Conservation (phyloP, 129 eudicot species). For the Helichrysum umbraculigerum region DNA sequence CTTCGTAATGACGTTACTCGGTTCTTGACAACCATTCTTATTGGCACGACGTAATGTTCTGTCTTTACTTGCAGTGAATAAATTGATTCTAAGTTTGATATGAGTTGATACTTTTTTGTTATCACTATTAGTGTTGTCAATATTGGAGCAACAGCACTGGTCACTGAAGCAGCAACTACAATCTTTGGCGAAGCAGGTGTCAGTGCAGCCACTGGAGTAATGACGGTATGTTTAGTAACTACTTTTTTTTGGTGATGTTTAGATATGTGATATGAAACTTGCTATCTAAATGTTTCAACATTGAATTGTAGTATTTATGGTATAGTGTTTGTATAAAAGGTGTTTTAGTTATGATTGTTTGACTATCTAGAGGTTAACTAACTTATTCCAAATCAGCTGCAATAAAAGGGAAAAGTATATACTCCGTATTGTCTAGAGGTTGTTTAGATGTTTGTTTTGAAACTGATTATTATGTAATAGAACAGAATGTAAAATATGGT, state of each 20-base stretch:
- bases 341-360: background rate
- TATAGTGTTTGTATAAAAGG: background rate
- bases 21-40: slow-evolving; percentile 89
- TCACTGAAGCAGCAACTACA: slow-evolving; percentile 94
- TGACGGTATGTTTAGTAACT: slow-evolving; percentile 64
- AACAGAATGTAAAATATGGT: too few relatives aligned
- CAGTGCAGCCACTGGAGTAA: slow-evolving; percentile 94
- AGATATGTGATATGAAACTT: background rate
- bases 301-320: background rate
- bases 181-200: slow-evolving; percentile 95
- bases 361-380: background rate
- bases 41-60: slow-evolving; percentile 86
- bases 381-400: background rate
- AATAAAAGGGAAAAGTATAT: background rate
- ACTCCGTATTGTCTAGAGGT: too few relatives aligned
- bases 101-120: slow-evolving; percentile 27
- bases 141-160: slow-evolving; percentile 93
- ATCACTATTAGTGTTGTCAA: slow-evolving; percentile 72
- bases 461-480: too few relatives aligned
- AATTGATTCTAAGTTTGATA: slow-evolving; percentile 1
- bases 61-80: background rate
- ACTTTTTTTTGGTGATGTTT: background rate
- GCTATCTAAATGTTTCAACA: background rate
- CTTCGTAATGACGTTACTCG: slow-evolving; percentile 90
- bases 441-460: background rate